Conservation (phyloP, 2,329 filamentous ascomycete genomes). For the Colletotrichum sp. region DNA sequence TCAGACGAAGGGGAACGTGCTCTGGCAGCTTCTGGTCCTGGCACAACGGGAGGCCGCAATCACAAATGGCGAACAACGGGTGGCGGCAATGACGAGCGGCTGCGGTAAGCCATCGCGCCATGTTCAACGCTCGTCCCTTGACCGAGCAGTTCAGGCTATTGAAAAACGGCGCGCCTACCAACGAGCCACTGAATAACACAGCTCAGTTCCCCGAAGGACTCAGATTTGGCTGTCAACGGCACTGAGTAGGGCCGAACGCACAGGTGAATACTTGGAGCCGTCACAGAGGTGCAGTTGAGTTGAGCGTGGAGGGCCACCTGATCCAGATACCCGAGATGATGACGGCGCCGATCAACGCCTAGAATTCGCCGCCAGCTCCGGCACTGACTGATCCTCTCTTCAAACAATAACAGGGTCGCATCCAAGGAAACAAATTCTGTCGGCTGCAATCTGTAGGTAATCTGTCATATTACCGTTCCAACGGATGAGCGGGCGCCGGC, state of each 20-base stretch:
- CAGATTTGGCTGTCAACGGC: background rate
- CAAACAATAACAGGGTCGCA: conserved; percentile 17
- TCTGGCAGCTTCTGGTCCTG: background rate
- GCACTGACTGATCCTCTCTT: conserved; percentile 17
- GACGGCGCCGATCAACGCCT: conserved; percentile 22
- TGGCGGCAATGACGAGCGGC: background rate
- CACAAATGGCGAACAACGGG: background rate
- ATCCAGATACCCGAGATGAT: conserved; percentile 24
- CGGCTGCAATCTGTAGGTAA: conserved; percentile 11
- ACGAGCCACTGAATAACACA: background rate
- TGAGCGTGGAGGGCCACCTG: conserved; percentile 18
- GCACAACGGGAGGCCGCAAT: background rate
- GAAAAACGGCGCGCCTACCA: background rate
- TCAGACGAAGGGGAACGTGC: background rate
- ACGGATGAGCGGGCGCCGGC: conserved; percentile 5
- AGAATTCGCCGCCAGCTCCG: conserved; percentile 13
- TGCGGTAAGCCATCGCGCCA: background rate
- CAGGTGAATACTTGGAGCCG: conserved; percentile 11
- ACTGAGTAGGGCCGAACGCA: conserved; percentile 17
- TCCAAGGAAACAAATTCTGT: conserved; percentile 7
- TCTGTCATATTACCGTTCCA: conserved; percentile 15
- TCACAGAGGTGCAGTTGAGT: conserved; percentile 8
- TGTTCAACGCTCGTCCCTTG: conserved; percentile 11
- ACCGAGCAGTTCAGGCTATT: conserved; percentile 9
- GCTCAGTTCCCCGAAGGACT: background rate